Conservation (phyloP, 2,329 filamentous ascomycete genomes). For the Proliferodiscus dingleyae region DNA sequence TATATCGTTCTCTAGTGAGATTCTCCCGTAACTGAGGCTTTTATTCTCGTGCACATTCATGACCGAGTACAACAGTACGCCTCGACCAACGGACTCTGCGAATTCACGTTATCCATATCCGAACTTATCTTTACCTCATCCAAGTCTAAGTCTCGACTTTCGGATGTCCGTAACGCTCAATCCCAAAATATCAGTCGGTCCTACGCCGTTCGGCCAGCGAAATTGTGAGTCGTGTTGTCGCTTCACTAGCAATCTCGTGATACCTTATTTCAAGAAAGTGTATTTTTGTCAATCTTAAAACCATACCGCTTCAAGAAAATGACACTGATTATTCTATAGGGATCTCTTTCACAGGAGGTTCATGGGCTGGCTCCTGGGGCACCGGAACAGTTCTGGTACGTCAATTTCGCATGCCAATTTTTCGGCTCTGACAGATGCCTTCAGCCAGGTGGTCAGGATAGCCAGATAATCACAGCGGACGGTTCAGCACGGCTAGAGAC, state of each 20-base stretch:
- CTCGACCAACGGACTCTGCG: constrained; percentile 9
- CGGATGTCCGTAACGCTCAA: constrained; percentile 44
- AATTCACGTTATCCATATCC: constrained; percentile 31
- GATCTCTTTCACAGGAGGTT: constrained; percentile 43
- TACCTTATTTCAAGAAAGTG: not conserved
- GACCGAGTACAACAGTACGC: constrained; percentile 13
- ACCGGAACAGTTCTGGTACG: constrained; percentile 40
- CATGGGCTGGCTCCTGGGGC: constrained; percentile 46
- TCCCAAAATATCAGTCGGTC: constrained; percentile 40
- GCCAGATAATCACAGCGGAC: constrained; percentile 30
- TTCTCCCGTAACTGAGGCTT: not conserved
- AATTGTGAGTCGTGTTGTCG: constrained; percentile 34
- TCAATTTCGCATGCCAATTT: not conserved
- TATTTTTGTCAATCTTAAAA: not conserved
- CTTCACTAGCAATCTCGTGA: not conserved
- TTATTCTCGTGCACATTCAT: not conserved
- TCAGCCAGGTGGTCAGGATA: constrained; percentile 36
- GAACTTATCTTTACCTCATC: constrained; percentile 40
- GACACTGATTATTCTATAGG: not conserved
- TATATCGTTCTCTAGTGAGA: too few relatives aligned
- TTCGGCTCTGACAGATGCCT: not conserved
- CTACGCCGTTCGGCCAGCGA: constrained; percentile 37
- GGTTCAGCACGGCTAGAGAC: constrained; percentile 37
- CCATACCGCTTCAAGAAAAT: not conserved
- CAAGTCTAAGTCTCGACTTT: constrained; percentile 45